These are phyloP conservation scores for Paxillus involutus DNA, from an alignment of 768 basidiomycete genomes.

Conservation along the genomic window DNA sequence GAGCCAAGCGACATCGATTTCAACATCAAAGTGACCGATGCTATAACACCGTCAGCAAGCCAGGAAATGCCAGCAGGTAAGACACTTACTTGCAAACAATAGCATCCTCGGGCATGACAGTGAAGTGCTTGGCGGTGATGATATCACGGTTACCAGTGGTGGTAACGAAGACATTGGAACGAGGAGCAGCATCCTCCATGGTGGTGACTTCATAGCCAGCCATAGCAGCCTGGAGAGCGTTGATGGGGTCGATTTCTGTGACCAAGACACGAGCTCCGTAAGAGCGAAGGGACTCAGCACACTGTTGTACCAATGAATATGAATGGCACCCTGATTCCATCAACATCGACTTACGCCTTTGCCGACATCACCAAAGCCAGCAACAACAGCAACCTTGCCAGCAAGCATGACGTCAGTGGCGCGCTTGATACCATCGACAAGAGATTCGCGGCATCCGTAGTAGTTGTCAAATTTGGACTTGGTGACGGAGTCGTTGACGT, in stretches of 20 bases:
- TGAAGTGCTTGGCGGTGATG: constrained; percentile 89
- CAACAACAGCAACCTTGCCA: constrained; percentile 98
- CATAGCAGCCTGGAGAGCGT: constrained; percentile 99
- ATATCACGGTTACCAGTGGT: constrained; percentile 99
- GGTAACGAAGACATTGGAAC: constrained; percentile 92
- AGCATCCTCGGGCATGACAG: constrained; percentile 95
- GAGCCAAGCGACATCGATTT: constrained; percentile 98
- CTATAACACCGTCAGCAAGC: constrained; percentile 34
- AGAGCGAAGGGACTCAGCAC: constrained; percentile 94
- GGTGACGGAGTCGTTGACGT: constrained; percentile 99
- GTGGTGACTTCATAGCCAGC: constrained; percentile 98
- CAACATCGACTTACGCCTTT: constrained; percentile 77
- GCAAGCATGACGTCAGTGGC: constrained; percentile 99
- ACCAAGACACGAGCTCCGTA: constrained; percentile 96
- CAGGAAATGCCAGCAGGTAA: background rate
- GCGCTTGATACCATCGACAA: constrained; percentile 99
- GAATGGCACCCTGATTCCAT: background rate
- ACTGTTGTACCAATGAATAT: constrained; percentile 47
- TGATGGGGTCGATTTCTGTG: constrained; percentile 99
- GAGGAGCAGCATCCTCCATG: constrained; percentile 95
- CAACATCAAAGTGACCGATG: constrained; percentile 85
- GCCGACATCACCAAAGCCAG: constrained; percentile 98
- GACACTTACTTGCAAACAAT: constrained; percentile 92
- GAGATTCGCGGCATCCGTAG: constrained; percentile 99
- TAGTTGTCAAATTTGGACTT: constrained; percentile 99